These are phyloP conservation scores for Bipolaris oryzae DNA, from an alignment of 2,329 filamentous ascomycete species.

Conservation along the genomic window DNA sequence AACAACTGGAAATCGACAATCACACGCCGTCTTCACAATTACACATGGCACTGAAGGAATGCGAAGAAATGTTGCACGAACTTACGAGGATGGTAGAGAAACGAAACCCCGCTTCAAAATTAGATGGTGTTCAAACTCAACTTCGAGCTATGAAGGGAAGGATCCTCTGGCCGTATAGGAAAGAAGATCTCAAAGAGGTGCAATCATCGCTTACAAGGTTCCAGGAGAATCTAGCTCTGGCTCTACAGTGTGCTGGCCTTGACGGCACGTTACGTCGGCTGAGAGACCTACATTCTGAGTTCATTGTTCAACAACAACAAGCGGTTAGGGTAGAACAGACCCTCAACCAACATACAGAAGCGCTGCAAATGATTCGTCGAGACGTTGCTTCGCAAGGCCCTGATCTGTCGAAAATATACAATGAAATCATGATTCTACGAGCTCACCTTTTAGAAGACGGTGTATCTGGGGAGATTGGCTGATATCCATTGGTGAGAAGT, in stretches of 20 bases:
- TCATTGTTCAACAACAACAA: background rate
- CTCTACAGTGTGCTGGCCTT: background rate
- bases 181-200: background rate
- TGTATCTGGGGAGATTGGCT: background rate
- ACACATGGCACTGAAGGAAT: constrained; percentile 6
- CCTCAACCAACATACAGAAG: background rate
- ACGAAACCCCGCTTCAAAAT: background rate
- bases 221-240: background rate
- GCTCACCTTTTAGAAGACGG: background rate
- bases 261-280: background rate
- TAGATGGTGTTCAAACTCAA: background rate
- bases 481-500: background rate
- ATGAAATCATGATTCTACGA: background rate
- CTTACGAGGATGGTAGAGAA: constrained; percentile 1
- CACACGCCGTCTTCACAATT: constrained; percentile 11
- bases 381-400: background rate
- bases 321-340: background rate
- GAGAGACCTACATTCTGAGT: background rate
- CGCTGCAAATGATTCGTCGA: background rate
- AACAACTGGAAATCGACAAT: constrained; percentile 9
- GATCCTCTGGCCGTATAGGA: background rate
- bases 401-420: background rate
- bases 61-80: background rate
- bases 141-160: background rate
- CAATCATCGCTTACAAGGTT: background rate